Conservation (phyloP, 768 basidiomycete genomes). For the Dioszegia aurantiaca region DNA sequence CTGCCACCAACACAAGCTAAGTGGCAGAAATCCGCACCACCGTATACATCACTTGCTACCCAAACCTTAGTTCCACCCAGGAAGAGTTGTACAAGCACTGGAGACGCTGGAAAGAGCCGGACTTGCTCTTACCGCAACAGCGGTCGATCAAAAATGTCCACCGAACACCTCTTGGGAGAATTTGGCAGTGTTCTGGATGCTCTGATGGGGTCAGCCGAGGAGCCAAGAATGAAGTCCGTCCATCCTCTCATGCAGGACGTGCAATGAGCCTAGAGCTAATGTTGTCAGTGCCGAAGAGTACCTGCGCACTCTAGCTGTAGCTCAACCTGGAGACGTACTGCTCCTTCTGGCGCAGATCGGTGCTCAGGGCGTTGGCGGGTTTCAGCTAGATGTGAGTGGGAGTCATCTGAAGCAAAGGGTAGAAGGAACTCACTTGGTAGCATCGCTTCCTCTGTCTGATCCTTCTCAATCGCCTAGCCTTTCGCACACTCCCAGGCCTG, state of each 20-base stretch:
- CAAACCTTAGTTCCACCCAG: no score
- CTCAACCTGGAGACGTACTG: constrained; percentile 31
- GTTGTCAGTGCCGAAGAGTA: constrained; percentile 35
- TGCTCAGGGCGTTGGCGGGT: constrained; percentile 42
- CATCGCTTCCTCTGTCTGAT: constrained; percentile 39
- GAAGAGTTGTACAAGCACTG: no score
- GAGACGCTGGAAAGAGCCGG: neutral
- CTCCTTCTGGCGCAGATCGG: constrained; percentile 44
- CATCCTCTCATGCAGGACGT: no score
- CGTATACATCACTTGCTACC: no score
- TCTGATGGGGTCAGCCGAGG: constrained; percentile 32
- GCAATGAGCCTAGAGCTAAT: neutral
- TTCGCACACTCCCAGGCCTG: constrained; percentile 31
- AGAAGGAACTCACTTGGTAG: constrained; percentile 9
- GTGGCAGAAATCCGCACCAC: no score
- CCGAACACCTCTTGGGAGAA: constrained; percentile 40
- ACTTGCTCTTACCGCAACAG: neutral
- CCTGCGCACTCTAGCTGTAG: constrained; percentile 24
- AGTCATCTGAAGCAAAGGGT: neutral
- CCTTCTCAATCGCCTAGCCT: constrained; percentile 36
- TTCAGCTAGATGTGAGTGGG: constrained; percentile 39
- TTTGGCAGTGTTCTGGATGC: constrained; percentile 36
- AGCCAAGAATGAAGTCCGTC: constrained; percentile 30
- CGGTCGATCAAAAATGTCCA: no score
- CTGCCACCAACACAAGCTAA: no score